Conservation (phyloP, 345 rosid genomes). For the Cardamine occulta region DNA sequence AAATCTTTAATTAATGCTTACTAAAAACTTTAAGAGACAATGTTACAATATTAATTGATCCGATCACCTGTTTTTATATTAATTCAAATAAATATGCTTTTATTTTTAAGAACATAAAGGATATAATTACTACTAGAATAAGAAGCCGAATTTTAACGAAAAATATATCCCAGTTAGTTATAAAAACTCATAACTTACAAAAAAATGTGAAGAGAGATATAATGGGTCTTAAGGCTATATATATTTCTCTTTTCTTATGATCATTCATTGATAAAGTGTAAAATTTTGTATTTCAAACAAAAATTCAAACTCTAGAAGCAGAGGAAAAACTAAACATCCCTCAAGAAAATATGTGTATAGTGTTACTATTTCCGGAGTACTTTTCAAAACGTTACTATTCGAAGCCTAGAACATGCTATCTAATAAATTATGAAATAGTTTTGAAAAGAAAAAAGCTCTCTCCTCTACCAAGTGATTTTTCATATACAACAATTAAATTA, state of each 20-base stretch:
- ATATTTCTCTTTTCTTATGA: not conserved
- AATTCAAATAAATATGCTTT: not conserved
- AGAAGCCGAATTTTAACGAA: not conserved
- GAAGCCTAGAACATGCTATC: not conserved
- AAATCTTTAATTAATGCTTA: not conserved
- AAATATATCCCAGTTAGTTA: not conserved
- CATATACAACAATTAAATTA: not conserved
- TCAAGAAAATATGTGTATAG: not conserved
- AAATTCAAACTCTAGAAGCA: not conserved
- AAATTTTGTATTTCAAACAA: not conserved
- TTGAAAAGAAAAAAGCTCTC: not conserved
- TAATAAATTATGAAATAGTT: not conserved
- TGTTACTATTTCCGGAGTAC: not conserved
- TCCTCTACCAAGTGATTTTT: not conserved
- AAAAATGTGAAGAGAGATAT: not conserved
- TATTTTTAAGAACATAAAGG: not conserved
- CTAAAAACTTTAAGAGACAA: not conserved
- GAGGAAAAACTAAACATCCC: not conserved
- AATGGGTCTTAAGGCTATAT: not conserved
- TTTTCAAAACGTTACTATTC: not conserved
- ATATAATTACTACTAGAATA: too few relatives aligned
- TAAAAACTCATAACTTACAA: not conserved
- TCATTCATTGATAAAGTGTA: not conserved
- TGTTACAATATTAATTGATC: not conserved
- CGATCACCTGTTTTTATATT: not conserved